A percentile compares a stretch with the other conserved stretches of the same genome.
These are phyloP conservation scores for Saturnispora mendoncae DNA, from an alignment of 805 yeast genomes.

Conservation along the genomic window DNA sequence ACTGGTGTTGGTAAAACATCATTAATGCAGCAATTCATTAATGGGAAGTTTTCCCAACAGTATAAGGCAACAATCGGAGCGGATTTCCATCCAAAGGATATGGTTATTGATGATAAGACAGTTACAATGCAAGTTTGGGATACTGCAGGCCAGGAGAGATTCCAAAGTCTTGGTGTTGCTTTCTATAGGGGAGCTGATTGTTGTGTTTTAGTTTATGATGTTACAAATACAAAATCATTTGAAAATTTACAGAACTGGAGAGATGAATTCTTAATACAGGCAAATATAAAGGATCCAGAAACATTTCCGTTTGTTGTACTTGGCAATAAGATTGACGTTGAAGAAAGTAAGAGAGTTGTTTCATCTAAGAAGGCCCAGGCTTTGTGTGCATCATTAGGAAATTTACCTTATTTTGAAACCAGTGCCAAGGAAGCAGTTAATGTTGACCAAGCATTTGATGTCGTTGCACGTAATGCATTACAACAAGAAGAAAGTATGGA, in stretches of 20 bases:
- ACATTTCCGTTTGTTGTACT: conserved; percentile 91
- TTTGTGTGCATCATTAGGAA: conserved; percentile 38
- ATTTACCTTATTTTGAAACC: conserved; percentile 92
- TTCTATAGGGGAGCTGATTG: conserved; percentile 98
- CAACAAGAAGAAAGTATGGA: conserved; percentile 93
- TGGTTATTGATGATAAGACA: conserved; percentile 72
- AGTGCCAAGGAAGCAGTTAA: conserved; percentile 95
- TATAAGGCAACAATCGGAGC: conserved; percentile 98
- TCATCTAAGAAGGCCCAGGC: conserved; percentile 44
- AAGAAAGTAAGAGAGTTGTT: conserved; percentile 76
- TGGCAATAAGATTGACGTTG: conserved; percentile 93
- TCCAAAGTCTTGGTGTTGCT: conserved; percentile 94
- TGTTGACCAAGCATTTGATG: conserved; percentile 92
- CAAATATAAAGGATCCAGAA: conserved; percentile 87
- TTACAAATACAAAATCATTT: conserved; percentile 87
- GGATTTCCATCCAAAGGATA: conserved; percentile 88
- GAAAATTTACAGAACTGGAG: conserved; percentile 85
- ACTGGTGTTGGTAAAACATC: conserved; percentile 98
- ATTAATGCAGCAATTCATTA: conserved; percentile 93
- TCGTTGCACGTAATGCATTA: conserved; percentile 88
- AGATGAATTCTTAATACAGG: conserved; percentile 90
- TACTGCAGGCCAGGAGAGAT: conserved; percentile 97
- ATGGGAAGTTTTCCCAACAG: conserved; percentile 88
- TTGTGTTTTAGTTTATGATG: conserved; percentile 92
- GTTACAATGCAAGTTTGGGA: conserved; percentile 92